These are phyloP conservation scores for Spirogloea muscicola DNA, from an alignment of 139 green algal species.

Conservation along the genomic window DNA sequence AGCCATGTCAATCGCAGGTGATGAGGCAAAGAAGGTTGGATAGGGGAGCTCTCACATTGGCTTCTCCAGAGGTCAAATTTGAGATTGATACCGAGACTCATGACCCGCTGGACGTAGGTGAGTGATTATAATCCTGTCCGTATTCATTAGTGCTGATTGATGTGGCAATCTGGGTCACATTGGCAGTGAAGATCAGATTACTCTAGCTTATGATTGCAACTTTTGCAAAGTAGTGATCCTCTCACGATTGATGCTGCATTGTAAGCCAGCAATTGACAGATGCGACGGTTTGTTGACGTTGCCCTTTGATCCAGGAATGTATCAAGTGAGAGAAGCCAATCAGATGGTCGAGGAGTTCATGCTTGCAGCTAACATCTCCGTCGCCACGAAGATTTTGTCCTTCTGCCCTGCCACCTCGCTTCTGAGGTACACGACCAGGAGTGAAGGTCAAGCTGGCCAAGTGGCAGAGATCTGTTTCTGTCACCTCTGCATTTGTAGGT, in stretches of 20 bases:
- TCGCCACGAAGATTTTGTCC: conserved; percentile 76
- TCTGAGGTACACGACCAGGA: no score
- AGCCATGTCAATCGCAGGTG: conserved; percentile 48
- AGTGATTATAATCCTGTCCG: not conserved
- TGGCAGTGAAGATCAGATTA: no score
- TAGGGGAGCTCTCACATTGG: conserved; percentile 80
- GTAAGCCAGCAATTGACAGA: no score
- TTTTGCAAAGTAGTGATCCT: no score
- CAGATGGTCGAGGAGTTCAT: conserved; percentile 99
- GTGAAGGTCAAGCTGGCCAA: no score
- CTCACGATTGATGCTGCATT: no score
- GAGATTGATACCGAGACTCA: conserved; percentile 82
- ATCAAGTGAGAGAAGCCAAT: conserved; percentile 86
- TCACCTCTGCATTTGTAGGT: no score
- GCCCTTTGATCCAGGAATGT: conserved; percentile 70
- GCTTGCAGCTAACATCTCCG: conserved; percentile 88
- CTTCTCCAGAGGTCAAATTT: conserved; percentile 94
- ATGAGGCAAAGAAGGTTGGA: conserved; percentile 63
- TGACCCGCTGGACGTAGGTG: conserved; percentile 81
- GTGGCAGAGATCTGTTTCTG: no score
- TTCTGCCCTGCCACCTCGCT: conserved; percentile 46
- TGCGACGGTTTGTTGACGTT: no score
- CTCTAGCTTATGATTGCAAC: no score
- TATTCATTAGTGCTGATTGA: no score
- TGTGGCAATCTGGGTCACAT: no score